A percentile compares a stretch with the other conserved stretches of the same genome.
Conservation (phyloP, 2,329 filamentous ascomycete genomes). For the Hyphodiscus sp. region DNA sequence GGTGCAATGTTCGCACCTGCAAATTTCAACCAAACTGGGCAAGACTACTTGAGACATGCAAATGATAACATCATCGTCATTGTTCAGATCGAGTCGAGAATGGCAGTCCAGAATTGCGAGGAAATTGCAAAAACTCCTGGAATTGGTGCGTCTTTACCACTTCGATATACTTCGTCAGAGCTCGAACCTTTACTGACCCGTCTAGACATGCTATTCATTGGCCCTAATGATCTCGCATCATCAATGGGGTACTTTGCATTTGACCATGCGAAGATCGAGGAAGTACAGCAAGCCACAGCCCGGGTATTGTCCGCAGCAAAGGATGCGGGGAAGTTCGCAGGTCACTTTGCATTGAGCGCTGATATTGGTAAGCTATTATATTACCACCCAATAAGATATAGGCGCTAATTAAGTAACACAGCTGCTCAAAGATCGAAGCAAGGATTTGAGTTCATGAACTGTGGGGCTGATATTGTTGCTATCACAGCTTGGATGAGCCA, state of each 20-base stretch:
- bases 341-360: constrained; percentile 30
- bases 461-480: constrained; percentile 33
- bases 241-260: constrained; percentile 30
- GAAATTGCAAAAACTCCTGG: constrained; percentile 44
- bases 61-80: constrained; percentile 52
- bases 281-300: constrained; percentile 28
- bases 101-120: constrained; percentile 51
- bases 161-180: not conserved
- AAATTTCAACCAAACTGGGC: constrained; percentile 41
- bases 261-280: constrained; percentile 28
- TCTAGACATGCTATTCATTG: constrained; percentile 22
- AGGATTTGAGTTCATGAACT: constrained; percentile 34
- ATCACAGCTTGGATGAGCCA: constrained; percentile 31
- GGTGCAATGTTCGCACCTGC: constrained; percentile 47
- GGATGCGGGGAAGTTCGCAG: constrained; percentile 31
- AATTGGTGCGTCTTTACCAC: constrained; percentile 1
- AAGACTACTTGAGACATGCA: constrained; percentile 47
- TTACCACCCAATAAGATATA: too few species aligned
- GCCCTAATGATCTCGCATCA: constrained; percentile 22
- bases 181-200: not conserved
- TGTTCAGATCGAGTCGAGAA: constrained; percentile 58
- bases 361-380: constrained; percentile 13
- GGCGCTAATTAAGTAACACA: too few species aligned
- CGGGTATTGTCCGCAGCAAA: constrained; percentile 25
- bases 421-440: constrained; percentile 19